Evolutionary conservation across 2,329 filamentous ascomycete genomes (phyloP).

Genomic region (Verticillium klebahnii): DNA sequence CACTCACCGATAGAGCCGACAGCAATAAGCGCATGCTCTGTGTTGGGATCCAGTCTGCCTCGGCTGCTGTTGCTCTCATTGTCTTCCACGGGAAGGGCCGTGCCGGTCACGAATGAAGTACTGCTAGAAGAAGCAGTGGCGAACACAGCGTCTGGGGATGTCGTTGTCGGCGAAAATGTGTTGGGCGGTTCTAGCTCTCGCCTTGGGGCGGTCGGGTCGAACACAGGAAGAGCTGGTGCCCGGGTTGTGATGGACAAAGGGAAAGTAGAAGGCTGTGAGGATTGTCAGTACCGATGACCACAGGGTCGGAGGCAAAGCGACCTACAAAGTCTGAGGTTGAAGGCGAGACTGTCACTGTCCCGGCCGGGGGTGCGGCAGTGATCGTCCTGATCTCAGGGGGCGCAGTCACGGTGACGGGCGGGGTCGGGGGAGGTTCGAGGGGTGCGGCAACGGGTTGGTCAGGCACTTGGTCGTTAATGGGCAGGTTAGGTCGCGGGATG

Average conservation of each 20-base stretch:
- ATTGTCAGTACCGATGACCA: not conserved
- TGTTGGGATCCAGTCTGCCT: conserved; percentile 17
- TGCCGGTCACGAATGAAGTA: not conserved
- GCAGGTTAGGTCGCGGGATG: not conserved
- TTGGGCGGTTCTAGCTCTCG: not conserved
- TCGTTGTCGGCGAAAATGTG: not conserved
- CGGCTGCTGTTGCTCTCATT: not conserved
- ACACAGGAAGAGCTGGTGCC: not conserved
- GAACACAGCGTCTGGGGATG: not conserved
- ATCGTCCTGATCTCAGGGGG: not conserved
- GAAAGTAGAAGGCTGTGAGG: not conserved
- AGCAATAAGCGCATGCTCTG: conserved; percentile 27
- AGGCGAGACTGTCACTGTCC: not conserved
- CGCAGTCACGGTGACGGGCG: not conserved
- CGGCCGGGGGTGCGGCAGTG: not conserved
- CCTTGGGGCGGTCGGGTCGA: not conserved
- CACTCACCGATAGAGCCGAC: conserved; percentile 28
- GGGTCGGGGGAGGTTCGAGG: not conserved
- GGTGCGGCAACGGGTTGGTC: not conserved
- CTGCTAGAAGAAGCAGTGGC: not conserved
- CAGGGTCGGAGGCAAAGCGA: not conserved
- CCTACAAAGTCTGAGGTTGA: not conserved
- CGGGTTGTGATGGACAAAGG: not conserved
- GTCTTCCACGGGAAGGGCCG: conserved; percentile 7
- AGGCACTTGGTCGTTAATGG: conserved; percentile 1